Evolutionary conservation across 2,329 filamentous ascomycete species (phyloP), one percentile per base, ranked within the genome.

Genomic region (Paracorniculantispora psalliotae): DNA sequence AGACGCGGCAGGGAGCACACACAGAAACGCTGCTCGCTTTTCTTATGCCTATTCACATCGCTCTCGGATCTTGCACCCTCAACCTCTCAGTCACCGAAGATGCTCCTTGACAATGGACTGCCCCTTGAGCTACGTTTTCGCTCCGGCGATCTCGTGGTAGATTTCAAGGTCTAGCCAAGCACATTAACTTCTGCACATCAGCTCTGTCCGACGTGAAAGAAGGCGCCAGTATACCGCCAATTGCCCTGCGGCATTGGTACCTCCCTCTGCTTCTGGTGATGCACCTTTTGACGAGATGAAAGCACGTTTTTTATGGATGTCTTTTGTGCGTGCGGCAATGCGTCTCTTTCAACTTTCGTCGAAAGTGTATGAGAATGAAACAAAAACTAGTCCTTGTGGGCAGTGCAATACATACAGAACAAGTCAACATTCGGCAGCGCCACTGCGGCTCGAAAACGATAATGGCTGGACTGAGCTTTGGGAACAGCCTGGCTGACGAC

Each of bases 311-410:
- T 97, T 96, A 81, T 80, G 82, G 91, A 96, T 87, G 91, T 92
- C 76, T 85, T 96, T 97, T 96, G 90, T 89, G 83, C 90, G 90
- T 82, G 86, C 80, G 78, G 69, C 70, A 77, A 78, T 75, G 86
- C 88, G 88, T 85, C 87, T 84, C 83, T 74, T 71, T 70, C 67
- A 68, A 71, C 70, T 67, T 57, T 67, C 57, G 6, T 17, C 48
- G 62, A 66, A 37, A 67, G 68, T 35, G 19, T 63, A 68, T 68
- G 85, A 85, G 86, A 88, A 87, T 89, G 88, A 92, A 89, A 79
- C 88, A 96, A 96, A 97, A 92, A 94, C 90, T 78, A 86, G 88
- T 96, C 91, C 87, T 80, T 73, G 89, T 90, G 86, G 89, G 87
- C 84, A 87, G 83, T 90, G 91, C 88, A 82, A 79, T 71, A 83